These are phyloP conservation scores for Oenanthe sinensis DNA, from an alignment of 129 eudicot species.

Conservation along the genomic window DNA sequence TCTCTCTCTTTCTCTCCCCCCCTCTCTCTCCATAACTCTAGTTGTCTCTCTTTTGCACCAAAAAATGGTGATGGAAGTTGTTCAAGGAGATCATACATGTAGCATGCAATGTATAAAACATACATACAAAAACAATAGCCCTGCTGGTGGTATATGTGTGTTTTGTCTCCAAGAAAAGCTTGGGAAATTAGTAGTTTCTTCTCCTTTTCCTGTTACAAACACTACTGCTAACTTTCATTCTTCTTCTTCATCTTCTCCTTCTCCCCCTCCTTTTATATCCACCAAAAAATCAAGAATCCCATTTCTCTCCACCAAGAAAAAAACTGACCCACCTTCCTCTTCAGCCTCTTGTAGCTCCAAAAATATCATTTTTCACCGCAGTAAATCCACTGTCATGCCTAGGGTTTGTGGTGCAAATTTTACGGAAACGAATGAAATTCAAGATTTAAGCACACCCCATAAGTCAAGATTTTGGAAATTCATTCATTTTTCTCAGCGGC, in stretches of 20 bases:
- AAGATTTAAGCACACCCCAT: slow-evolving; percentile 22
- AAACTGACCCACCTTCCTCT: slow-evolving; percentile 9
- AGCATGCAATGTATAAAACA: slow-evolving; percentile 60
- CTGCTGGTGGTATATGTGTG: slow-evolving; percentile 69
- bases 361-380: slow-evolving; percentile 44
- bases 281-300: slow-evolving; percentile 41
- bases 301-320: slow-evolving; percentile 48
- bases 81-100: slow-evolving; percentile 40
- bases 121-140: slow-evolving; percentile 44
- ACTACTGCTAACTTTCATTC: slow-evolving; percentile 22
- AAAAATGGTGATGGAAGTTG: slow-evolving; percentile 22
- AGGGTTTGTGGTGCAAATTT: slow-evolving; percentile 29
- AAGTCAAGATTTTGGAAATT: slow-evolving; percentile 74
- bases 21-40: neutral
- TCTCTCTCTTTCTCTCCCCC: neutral
- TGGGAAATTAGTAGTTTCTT: slow-evolving; percentile 69
- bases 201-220: slow-evolving; percentile 53
- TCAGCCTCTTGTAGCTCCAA: neutral
- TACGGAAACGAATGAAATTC: slow-evolving; percentile 18
- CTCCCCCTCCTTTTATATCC: neutral
- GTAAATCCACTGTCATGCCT: slow-evolving; percentile 65
- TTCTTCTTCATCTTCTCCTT: slow-evolving; percentile 42
- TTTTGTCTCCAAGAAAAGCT: slow-evolving; percentile 85
- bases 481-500: slow-evolving; percentile 36
- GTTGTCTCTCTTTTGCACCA: neutral